Conservation (phyloP, 2,329 filamentous ascomycete species). For the Alternaria arborescens region DNA sequence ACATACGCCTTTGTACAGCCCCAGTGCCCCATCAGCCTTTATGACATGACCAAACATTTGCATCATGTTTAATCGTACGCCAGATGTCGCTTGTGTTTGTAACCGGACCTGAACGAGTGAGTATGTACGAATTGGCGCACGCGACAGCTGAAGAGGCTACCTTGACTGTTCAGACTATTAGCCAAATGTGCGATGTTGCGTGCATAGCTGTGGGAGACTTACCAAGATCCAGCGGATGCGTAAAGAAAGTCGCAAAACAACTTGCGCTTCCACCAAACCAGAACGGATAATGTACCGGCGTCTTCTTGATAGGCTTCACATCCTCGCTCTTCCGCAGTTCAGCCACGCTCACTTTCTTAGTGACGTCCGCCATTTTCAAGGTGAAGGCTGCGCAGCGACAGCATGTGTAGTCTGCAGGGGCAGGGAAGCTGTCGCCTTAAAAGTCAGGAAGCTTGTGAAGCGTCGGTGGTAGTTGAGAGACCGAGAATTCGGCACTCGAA, state of each 20-base stretch:
- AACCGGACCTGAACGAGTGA: conserved; percentile 73
- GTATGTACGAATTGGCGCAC: conserved; percentile 12
- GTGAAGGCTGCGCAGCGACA: conserved; percentile 7
- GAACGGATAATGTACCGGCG: conserved; percentile 58
- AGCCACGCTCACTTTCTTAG: conserved; percentile 42
- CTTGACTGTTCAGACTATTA: conserved; percentile 54
- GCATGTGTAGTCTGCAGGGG: conserved; percentile 37
- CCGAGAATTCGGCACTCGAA: conserved; percentile 29
- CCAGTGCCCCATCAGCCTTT: conserved; percentile 75
- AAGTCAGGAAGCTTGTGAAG: conserved; percentile 14
- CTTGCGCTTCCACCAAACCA: conserved; percentile 98
- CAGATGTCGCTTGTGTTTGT: conserved; percentile 76
- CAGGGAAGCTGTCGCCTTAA: conserved; percentile 11
- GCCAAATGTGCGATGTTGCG: conserved; percentile 16
- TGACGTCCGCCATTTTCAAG: conserved; percentile 52
- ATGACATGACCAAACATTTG: conserved; percentile 86
- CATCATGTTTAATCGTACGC: conserved; percentile 78
- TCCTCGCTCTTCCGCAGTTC: conserved; percentile 54
- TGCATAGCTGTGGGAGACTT: conserved; percentile 51
- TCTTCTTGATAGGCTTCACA: conserved; percentile 43
- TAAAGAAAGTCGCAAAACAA: conserved; percentile 89
- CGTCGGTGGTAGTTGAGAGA: conserved; percentile 37
- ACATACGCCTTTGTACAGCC: conserved; percentile 83
- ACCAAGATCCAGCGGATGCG: conserved; percentile 93
- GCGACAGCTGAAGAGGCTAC: conserved; percentile 37